Base-by-base conservation (phyloP, 495 filamentous ascomycete genomes). In the Penicillium coprophilum region DNA sequence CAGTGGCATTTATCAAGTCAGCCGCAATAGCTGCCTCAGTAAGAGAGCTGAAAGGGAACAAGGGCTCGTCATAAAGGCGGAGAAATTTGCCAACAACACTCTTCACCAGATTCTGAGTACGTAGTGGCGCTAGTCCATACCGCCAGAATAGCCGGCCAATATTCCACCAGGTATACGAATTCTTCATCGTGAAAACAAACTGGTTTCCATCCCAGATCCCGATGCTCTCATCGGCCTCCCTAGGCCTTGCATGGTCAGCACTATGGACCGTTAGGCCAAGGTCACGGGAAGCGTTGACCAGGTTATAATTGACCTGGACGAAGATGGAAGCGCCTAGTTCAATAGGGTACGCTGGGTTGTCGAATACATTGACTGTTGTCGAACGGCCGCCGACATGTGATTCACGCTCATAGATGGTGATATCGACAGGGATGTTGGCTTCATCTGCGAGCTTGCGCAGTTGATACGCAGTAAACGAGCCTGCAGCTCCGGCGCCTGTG, bases 301-400 rank as follows among this genome's bases (percentile, higher is more conserved):
- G 82, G 63, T 92, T 96, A 15, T 84, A 71, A 66, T 99, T 99
- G 41, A 90, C 82, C 41, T 88, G 67, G 27, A 97, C 91, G 65
- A 99, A 99, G 60, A 97, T 96, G 30, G 86, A 92, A 34, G 89
- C 95, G 9, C 94, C 94, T 1, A 97, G 80, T 61, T 99, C 94
- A 45, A 96, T 82, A 6, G 89, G 90, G 44, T 84, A 71, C 0
- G 76, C 63, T 5, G 87, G 78, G 62, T 94, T 79, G 58, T 84
- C 83, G 58, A 88, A 91, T 0, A 85, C 88, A 67, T 95, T 80
- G 32, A 97, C 87, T 19, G 94, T 97, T 7, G 91, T 94, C 23
- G 89, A 89, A 12, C 94, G 88, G 24, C 94, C 94, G 3, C 94
- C 95, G 28, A 97, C 79, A 65, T 88, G 90, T 24, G 78, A 73